phyloP scores from a whole-genome alignment of 306 rosid genomes.

The Castanospermum australe region DNA sequence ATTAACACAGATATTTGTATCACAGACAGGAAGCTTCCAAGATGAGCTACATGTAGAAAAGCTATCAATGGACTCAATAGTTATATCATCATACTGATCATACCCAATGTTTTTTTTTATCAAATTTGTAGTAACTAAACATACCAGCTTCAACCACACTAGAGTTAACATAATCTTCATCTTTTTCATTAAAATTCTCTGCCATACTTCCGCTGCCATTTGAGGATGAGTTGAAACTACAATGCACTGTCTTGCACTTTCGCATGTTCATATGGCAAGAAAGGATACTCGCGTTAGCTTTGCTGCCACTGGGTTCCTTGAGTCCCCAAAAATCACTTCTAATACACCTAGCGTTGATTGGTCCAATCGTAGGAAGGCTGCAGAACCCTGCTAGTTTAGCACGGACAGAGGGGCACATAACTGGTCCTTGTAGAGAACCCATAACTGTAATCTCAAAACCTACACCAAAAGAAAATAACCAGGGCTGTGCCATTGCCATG shows the following conservation, averaged over 20 bases:
- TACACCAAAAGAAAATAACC: neutral
- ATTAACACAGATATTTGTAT: neutral
- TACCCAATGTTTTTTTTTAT: neutral
- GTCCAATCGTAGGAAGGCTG: conserved; percentile 55
- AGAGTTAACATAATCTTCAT: conserved; percentile 86
- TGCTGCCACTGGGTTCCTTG: conserved; percentile 38
- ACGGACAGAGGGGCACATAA: conserved; percentile 65
- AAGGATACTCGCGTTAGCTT: conserved; percentile 40
- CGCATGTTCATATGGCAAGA: conserved; percentile 38
- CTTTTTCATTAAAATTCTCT: conserved; percentile 81
- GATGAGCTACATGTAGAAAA: neutral
- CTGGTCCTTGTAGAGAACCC: conserved; percentile 89
- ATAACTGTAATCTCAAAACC: conserved; percentile 49
- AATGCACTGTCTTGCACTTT: conserved; percentile 53
- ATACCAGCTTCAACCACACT: conserved; percentile 92
- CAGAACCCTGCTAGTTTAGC: conserved; percentile 62
- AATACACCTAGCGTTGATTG: conserved; percentile 41
- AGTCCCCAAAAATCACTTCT: conserved; percentile 71
- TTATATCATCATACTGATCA: neutral
- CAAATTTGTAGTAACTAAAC: conserved; percentile 23
- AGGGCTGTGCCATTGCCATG: neutral
- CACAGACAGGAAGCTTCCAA: neutral
- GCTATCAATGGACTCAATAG: neutral
- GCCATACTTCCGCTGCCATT: conserved; percentile 77
- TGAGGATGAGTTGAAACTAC: conserved; percentile 71